phyloP scores from a whole-genome alignment of 1,139 yeast species.

The Lodderomyces margitis region DNA sequence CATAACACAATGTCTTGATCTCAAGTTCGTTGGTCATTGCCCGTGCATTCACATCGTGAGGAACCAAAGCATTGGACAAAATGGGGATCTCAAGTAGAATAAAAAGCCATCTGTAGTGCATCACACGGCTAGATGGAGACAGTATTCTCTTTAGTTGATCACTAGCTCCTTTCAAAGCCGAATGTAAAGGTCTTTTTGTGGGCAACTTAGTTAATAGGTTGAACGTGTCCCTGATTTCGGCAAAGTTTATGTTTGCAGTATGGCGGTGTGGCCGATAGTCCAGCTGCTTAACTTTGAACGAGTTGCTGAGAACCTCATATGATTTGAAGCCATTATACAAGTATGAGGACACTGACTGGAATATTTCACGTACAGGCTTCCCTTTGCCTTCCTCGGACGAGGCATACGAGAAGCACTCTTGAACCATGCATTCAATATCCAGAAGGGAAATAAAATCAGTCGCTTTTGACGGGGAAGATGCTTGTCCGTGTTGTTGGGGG shows the following conservation, averaged over 20 bases:
- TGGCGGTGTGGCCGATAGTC: slow-evolving; percentile 31
- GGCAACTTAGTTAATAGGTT: slow-evolving; percentile 48
- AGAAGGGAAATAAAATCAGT: slow-evolving; percentile 23
- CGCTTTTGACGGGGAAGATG: slow-evolving; percentile 2
- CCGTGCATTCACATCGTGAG: slow-evolving; percentile 17
- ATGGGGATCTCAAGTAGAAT: slow-evolving; percentile 65
- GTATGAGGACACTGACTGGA: slow-evolving; percentile 50
- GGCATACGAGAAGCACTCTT: slow-evolving; percentile 25
- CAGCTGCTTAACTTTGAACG: slow-evolving; percentile 39
- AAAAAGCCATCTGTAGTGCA: slow-evolving; percentile 52
- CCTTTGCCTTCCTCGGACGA: slow-evolving; percentile 12
- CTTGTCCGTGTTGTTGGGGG: slow-evolving; percentile 1
- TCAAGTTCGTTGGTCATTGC: slow-evolving; percentile 48
- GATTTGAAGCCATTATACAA: slow-evolving; percentile 42
- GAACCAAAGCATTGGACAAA: slow-evolving; percentile 43
- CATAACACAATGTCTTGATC: slow-evolving; percentile 56
- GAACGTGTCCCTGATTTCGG: slow-evolving; percentile 45
- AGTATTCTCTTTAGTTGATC: slow-evolving; percentile 46
- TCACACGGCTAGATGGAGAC: slow-evolving; percentile 25
- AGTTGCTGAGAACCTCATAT: slow-evolving; percentile 41
- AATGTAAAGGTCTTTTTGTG: slow-evolving; percentile 56
- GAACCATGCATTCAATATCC: slow-evolving; percentile 28
- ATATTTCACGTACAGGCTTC: slow-evolving; percentile 33
- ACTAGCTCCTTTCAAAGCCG: slow-evolving; percentile 48
- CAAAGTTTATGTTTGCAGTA: slow-evolving; percentile 45